These are phyloP conservation scores for Auricularia sp. DNA, from an alignment of 768 basidiomycete genomes.

Conservation along the genomic window DNA sequence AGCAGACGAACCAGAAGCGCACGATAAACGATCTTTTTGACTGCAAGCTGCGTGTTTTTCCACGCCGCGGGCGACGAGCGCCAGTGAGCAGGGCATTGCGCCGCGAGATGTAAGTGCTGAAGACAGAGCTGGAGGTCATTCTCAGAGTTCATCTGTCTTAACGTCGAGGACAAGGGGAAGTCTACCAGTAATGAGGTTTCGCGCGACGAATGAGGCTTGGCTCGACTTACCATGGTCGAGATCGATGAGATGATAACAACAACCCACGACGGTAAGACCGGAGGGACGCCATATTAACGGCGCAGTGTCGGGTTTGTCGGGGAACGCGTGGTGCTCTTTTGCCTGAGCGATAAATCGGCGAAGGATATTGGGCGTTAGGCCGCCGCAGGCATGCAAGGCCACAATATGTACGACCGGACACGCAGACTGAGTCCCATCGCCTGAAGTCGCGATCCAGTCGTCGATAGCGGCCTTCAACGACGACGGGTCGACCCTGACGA, in stretches of 20 bases:
- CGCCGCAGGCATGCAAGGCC: constrained; percentile 69
- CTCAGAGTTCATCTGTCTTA: constrained; percentile 13
- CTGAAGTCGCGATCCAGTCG: constrained; percentile 37
- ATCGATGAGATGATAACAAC: constrained; percentile 68
- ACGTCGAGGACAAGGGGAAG: constrained; percentile 40
- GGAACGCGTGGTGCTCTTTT: too few species aligned
- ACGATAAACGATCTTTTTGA: constrained; percentile 64
- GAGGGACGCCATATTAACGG: constrained; percentile 17
- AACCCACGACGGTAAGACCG: constrained; percentile 56
- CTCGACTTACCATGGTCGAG: constrained; percentile 32
- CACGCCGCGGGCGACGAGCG: constrained; percentile 24
- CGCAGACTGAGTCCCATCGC: background rate
- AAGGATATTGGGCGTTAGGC: constrained; percentile 57
- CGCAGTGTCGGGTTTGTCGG: too few species aligned
- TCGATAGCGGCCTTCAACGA: constrained; percentile 38
- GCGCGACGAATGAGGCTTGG: background rate
- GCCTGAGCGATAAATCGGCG: constrained; percentile 35
- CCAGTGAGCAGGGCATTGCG: constrained; percentile 64
- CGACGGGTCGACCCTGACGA: constrained; percentile 41
- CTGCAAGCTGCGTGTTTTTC: constrained; percentile 36
- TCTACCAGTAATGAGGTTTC: constrained; percentile 26
- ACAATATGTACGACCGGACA: constrained; percentile 41
- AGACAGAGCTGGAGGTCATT: constrained; percentile 27
- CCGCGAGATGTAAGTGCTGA: constrained; percentile 57
- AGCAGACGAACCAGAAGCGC: constrained; percentile 41